phyloP scores from a whole-genome alignment of 2,329 filamentous ascomycete species.

The Grosmannia clavigera region DNA sequence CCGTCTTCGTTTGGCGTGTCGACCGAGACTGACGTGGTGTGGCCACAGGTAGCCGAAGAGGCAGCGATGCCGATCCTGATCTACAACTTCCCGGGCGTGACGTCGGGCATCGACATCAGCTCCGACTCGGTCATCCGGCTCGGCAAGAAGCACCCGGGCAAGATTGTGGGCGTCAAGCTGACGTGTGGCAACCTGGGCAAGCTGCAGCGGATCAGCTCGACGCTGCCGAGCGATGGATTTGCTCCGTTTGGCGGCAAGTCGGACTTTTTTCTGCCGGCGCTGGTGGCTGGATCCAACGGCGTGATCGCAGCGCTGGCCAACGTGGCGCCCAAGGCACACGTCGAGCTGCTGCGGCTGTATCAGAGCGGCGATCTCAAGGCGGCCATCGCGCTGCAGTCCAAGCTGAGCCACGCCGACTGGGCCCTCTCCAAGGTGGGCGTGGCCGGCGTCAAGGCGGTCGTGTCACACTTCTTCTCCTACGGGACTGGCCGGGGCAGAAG shows the following conservation, averaged over 20 bases:
- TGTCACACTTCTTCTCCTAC: slow-evolving; percentile 1
- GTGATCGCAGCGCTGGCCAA: slow-evolving; percentile 29
- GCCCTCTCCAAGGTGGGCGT: slow-evolving; percentile 1
- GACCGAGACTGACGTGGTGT: neutral
- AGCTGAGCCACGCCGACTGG: slow-evolving; percentile 5
- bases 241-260: slow-evolving; percentile 25
- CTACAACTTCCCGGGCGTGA: slow-evolving; percentile 43
- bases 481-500: slow-evolving; percentile 2
- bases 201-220: slow-evolving; percentile 27
- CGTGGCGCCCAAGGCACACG: slow-evolving; percentile 12
- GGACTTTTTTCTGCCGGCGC: slow-evolving; percentile 28
- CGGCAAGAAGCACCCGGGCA: slow-evolving; percentile 28
- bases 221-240: slow-evolving; percentile 12
- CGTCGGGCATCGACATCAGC: slow-evolving; percentile 37
- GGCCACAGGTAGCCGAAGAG: slow-evolving; percentile 36
- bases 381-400: slow-evolving; percentile 1
- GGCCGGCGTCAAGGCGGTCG: slow-evolving; percentile 4
- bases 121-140: slow-evolving; percentile 36
- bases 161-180: slow-evolving; percentile 42
- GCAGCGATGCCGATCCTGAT: slow-evolving; percentile 39
- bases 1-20: slow-evolving; percentile 18
- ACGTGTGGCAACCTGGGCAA: slow-evolving; percentile 48
- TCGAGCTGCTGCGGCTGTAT: slow-evolving; percentile 1
- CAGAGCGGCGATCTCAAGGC: neutral
- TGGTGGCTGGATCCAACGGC: slow-evolving; percentile 26